A percentile compares a stretch with the other conserved stretches of the same genome.
Conservation (phyloP, 108 stramenopile species). For the Cyclotella baltica region DNA sequence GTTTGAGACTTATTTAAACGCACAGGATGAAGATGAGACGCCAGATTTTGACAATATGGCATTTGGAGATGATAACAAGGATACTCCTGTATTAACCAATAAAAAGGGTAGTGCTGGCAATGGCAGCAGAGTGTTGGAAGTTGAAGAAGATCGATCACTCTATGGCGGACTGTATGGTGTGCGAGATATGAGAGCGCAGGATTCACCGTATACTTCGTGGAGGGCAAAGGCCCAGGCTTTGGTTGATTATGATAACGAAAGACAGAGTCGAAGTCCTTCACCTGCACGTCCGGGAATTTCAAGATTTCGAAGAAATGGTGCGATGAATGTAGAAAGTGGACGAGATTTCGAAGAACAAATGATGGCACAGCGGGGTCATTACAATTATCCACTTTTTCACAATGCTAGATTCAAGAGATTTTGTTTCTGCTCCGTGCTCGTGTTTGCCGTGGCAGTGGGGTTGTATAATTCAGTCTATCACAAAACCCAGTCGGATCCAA, state of each 20-base stretch:
- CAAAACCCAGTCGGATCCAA: background rate
- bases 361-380: background rate
- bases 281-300: background rate
- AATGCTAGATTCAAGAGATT: conserved; percentile 12
- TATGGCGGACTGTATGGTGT: conserved; percentile 36
- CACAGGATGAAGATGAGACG: conserved; percentile 21
- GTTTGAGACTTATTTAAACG: conserved; percentile 45
- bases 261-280: background rate
- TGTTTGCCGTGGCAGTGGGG: conserved; percentile 17
- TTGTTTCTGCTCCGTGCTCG: background rate
- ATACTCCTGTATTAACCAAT: background rate
- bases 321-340: conserved; percentile 11
- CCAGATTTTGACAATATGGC: conserved; percentile 25
- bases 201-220: conserved; percentile 31
- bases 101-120: conserved; percentile 2
- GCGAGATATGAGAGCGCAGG: conserved; percentile 21
- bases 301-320: conserved; percentile 4
- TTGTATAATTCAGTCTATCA: background rate
- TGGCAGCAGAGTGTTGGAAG: conserved; percentile 18
- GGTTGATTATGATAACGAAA: background rate
- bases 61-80: background rate
- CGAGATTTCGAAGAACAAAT: conserved; percentile 13
- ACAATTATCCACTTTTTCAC: conserved; percentile 1
- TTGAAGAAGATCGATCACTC: conserved; percentile 31
- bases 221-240: conserved; percentile 19